These are phyloP conservation scores for Epichloe bromicola DNA, from an alignment of 2,329 filamentous ascomycete genomes.

Conservation along the genomic window DNA sequence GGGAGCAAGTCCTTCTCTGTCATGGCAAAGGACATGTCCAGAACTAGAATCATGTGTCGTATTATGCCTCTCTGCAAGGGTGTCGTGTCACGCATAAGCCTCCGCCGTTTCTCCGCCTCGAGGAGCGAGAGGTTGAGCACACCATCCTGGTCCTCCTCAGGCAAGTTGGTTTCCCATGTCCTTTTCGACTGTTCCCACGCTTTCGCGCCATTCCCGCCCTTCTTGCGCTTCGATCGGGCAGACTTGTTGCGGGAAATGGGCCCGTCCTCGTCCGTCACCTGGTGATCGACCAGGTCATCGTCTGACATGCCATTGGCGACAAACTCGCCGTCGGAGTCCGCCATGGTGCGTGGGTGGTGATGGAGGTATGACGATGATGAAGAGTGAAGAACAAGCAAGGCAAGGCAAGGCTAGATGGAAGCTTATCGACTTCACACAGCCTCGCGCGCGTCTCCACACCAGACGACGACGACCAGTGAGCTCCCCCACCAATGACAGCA, in stretches of 20 bases:
- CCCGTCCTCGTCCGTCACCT: slow-evolving; percentile 26
- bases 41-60: slow-evolving; percentile 79
- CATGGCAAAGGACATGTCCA: slow-evolving; percentile 93
- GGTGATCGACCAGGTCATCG: slow-evolving; percentile 45
- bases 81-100: slow-evolving; percentile 83
- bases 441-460: neutral
- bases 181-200: slow-evolving; percentile 56
- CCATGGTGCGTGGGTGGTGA: slow-evolving; percentile 34
- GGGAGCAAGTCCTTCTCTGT: slow-evolving; percentile 87
- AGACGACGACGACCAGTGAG: neutral
- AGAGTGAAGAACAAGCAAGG: neutral
- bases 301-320: slow-evolving; percentile 50
- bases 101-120: slow-evolving; percentile 69
- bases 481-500: neutral
- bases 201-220: slow-evolving; percentile 31
- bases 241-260: slow-evolving; percentile 16
- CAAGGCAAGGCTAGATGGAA: neutral
- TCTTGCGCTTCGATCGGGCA: slow-evolving; percentile 17
- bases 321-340: slow-evolving; percentile 61
- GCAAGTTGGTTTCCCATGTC: slow-evolving; percentile 58
- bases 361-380: neutral
- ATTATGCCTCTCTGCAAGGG: slow-evolving; percentile 95
- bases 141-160: slow-evolving; percentile 61
- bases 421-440: neutral
- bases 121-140: slow-evolving; percentile 65